phyloP scores from a whole-genome alignment of 1,139 yeast genomes.

The Suhomyces bokatorum region DNA sequence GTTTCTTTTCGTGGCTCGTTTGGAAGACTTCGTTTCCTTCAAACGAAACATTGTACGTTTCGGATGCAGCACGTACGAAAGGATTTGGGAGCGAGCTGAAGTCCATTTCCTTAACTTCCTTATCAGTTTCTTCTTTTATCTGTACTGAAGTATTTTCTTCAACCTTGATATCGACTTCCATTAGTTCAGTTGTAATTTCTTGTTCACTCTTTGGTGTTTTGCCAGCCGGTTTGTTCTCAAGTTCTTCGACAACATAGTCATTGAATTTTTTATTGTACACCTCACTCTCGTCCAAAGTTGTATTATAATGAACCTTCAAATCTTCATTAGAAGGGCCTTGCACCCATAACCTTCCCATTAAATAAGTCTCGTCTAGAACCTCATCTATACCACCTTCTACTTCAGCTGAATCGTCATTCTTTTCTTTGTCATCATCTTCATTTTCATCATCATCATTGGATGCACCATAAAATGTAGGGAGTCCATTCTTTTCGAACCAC shows the following conservation, averaged over 20 bases:
- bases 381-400: slow-evolving; percentile 43
- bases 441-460: slow-evolving; percentile 40
- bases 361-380: slow-evolving; percentile 57
- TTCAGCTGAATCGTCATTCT: slow-evolving; percentile 38
- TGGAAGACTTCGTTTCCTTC: slow-evolving; percentile 19
- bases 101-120: slow-evolving; percentile 14
- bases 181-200: not conserved
- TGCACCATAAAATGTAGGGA: slow-evolving; percentile 57
- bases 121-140: not conserved
- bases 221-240: not conserved
- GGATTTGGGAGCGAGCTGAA: slow-evolving; percentile 17
- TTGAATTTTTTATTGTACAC: slow-evolving; percentile 9
- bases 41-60: slow-evolving; percentile 22
- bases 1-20: slow-evolving; percentile 5
- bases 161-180: not conserved
- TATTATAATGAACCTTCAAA: slow-evolving; percentile 39
- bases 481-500: slow-evolving; percentile 92
- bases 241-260: slow-evolving; percentile 9
- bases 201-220: not conserved
- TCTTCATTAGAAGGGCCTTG: slow-evolving; percentile 88
- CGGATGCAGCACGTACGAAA: slow-evolving; percentile 22
- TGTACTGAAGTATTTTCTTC: not conserved
- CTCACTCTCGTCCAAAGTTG: slow-evolving; percentile 31
- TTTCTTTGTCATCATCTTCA: slow-evolving; percentile 38
- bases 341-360: slow-evolving; percentile 89